A percentile compares a stretch with the other conserved stretches of the same genome.
These are phyloP conservation scores for Capniomyces stellatus DNA, from an alignment of 371 early-diverging fungal species.

Conservation along the genomic window DNA sequence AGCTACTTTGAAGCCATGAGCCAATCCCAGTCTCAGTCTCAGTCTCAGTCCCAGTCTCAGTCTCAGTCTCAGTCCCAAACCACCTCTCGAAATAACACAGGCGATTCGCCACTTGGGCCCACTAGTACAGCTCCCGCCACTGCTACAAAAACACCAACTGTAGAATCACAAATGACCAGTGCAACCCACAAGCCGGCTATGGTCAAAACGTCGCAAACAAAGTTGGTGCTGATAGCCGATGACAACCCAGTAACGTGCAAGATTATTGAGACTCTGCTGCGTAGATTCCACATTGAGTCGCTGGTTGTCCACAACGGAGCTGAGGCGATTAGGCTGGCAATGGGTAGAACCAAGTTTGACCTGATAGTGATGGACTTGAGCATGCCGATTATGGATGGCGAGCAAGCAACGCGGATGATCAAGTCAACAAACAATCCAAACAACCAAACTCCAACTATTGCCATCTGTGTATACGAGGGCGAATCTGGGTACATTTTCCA, in stretches of 20 bases:
- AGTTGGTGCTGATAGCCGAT: slow-evolving; percentile 46
- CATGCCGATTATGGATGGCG: slow-evolving; percentile 89
- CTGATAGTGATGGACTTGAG: slow-evolving; percentile 84
- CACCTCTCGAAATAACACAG: too few relatives aligned
- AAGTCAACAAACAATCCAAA: slow-evolving; percentile 75
- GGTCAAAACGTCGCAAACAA: background rate
- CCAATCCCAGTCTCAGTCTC: too few relatives aligned
- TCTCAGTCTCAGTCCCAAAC: too few relatives aligned
- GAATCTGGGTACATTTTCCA: background rate
- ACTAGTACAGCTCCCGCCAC: too few relatives aligned
- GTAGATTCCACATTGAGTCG: slow-evolving; percentile 50
- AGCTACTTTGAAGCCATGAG: too few relatives aligned
- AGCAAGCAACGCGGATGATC: slow-evolving; percentile 82
- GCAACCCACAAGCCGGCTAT: background rate
- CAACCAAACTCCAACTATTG: slow-evolving; percentile 48
- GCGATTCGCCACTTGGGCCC: too few relatives aligned
- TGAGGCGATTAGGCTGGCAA: slow-evolving; percentile 71
- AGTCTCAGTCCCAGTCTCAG: too few relatives aligned
- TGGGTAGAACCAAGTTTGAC: slow-evolving; percentile 74
- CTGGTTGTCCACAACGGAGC: slow-evolving; percentile 74
- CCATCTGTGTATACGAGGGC: slow-evolving; percentile 40
- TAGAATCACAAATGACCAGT: background rate
- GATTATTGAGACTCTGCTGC: slow-evolving; percentile 67
- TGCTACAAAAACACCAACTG: background rate
- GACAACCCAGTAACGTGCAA: slow-evolving; percentile 79